Evolutionary conservation across 228 moss, liverwort and hornwort genomes (phyloP).

Genomic region (Sphagnum fallax): DNA sequence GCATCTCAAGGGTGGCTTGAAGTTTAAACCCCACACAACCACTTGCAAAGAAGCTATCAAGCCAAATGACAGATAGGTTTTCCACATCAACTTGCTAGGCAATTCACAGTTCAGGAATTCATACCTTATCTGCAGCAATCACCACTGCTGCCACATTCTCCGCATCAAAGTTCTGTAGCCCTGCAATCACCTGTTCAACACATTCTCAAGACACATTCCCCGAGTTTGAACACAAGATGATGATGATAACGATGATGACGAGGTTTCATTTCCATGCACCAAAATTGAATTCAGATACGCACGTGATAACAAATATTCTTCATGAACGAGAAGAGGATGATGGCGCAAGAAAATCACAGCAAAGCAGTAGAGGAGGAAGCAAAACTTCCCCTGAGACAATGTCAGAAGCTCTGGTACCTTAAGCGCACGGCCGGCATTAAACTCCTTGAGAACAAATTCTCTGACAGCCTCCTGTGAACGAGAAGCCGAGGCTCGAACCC

Average conservation of each 20-base stretch:
- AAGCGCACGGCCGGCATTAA: slow-evolving; percentile 56
- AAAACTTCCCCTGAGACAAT: not conserved
- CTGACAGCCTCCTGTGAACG: slow-evolving; percentile 30
- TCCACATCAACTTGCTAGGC: too few relatives aligned
- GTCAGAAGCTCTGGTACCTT: slow-evolving; percentile 31
- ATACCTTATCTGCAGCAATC: slow-evolving; percentile 76
- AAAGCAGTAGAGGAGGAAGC: not conserved
- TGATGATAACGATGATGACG: not conserved
- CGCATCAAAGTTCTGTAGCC: slow-evolving; percentile 83
- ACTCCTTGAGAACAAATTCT: slow-evolving; percentile 66
- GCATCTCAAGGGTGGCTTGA: not conserved
- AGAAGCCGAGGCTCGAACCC: slow-evolving; percentile 18
- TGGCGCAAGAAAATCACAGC: not conserved
- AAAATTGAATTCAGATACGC: not conserved
- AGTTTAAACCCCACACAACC: too few relatives aligned
- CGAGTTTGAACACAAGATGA: not conserved
- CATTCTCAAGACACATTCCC: not conserved
- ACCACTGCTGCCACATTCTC: slow-evolving; percentile 75
- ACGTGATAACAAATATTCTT: not conserved
- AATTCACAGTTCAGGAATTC: not conserved
- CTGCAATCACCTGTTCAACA: slow-evolving; percentile 68
- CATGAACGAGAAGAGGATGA: too few relatives aligned
- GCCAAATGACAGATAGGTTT: too few relatives aligned
- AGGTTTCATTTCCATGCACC: not conserved
- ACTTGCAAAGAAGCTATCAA: too few relatives aligned